Base-by-base conservation (phyloP, 257 asterid genomes). In the Prunella vulgaris region DNA sequence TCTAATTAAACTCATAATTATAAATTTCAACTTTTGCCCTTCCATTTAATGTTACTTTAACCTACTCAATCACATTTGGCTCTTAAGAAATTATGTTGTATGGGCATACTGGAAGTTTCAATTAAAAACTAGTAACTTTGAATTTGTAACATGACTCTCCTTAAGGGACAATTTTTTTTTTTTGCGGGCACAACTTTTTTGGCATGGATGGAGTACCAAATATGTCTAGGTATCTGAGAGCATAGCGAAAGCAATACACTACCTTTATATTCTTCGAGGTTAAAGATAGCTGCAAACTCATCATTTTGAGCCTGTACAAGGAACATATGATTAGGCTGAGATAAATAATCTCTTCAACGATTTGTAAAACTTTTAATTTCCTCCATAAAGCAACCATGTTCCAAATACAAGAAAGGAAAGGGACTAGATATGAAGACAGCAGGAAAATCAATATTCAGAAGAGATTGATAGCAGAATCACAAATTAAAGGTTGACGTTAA, bases 191-290 rank as follows among this genome's bases (percentile, higher is more conserved):
- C 3, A 1, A 6, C 53, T 46, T 15, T n/a, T 46, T 46, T 14
- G 8, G 52, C 20, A 44, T 20, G 18, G 20, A 44, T 3, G 21
- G 53, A 46, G 21, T 46, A 46, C 21, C 53, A 52, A 71, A 25
- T 38, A 49, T 20, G 33, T 63, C 3, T 30, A 13, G 28, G 21
- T 60, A 30, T 10, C 22, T n/a, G 64, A 71, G 69, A 68, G 59
- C 32, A 59, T 59, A 53, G 65, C 37, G 49, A 66, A 42, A 27
- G 37, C 18, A 52, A 22, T 13, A 17, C 58, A 71, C 65, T 87
- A 91, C 99, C 99, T 89, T 88, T 91, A 83, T 87, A 92, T 77
- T 94, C 99, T 80, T 91, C 99, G 48, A 94, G 92, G 81, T 91
- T 94, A 68, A 91, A 94, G 65, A 88, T 62, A 74, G 93, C 86